These are phyloP conservation scores for Terana coerulea DNA, from an alignment of 768 basidiomycete genomes.

Conservation along the genomic window DNA sequence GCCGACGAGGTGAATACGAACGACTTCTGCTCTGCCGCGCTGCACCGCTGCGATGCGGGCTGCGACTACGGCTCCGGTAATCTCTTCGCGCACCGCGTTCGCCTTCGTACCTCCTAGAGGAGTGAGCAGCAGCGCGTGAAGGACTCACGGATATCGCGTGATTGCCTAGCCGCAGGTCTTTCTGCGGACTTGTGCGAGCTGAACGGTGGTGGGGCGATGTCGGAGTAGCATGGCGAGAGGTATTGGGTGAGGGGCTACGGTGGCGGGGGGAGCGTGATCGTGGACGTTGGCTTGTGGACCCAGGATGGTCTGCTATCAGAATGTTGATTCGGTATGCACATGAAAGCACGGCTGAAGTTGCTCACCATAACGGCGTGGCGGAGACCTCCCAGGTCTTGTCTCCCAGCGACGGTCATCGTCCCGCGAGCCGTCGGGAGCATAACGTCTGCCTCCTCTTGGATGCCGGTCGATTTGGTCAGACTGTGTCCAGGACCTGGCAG, in stretches of 20 bases:
- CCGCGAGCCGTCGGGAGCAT: not conserved
- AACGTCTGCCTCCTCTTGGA: constrained; percentile 1
- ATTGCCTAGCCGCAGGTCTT: constrained; percentile 9
- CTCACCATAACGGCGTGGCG: constrained; percentile 1
- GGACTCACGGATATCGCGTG: constrained; percentile 11
- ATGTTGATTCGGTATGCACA: not conserved
- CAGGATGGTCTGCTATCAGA: not conserved
- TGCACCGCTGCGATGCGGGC: constrained; percentile 3
- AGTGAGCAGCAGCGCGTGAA: not conserved
- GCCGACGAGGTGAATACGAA: not conserved
- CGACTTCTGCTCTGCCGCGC: not conserved
- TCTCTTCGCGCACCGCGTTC: not conserved
- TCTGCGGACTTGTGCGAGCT: not conserved
- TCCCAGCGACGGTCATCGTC: constrained; percentile 1
- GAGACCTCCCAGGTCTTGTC: not conserved
- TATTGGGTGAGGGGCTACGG: too few species aligned
- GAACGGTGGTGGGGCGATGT: constrained; percentile 14
- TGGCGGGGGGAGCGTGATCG: constrained; percentile 13
- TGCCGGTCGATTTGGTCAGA: constrained; percentile 4
- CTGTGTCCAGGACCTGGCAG: constrained; percentile 1
- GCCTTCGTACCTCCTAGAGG: not conserved
- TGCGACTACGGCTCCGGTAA: constrained; percentile 16
- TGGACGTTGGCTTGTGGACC: not conserved
- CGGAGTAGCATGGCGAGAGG: not conserved
- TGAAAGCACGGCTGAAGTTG: too few species aligned